Base-by-base conservation (phyloP, 2,329 filamentous ascomycete genomes). In the Hypoxylon sp. region DNA sequence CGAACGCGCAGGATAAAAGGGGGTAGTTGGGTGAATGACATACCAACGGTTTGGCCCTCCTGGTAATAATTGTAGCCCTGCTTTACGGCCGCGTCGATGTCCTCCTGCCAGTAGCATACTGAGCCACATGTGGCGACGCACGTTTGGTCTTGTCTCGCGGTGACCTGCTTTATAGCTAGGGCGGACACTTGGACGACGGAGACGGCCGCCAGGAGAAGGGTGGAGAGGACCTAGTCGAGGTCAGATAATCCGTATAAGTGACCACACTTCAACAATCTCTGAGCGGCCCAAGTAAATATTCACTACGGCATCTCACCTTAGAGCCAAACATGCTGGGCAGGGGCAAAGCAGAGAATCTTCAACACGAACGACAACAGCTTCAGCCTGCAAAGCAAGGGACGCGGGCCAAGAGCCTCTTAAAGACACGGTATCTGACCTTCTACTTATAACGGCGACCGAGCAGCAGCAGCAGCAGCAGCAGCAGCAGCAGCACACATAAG, bases 71-170 rank as follows among this genome's bases (percentile, higher is more conserved):
- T 63, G 74, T 80, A 81, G 14, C 80, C 81, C 69, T 79, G 76
- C 55, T 73, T 66, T 14, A 81, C 70, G 14, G 80, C 81, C 0
- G 72, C 75, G 44, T 77, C 74, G 48, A 82, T 78, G 54, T 79
- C 76, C 0, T 69, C 57, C 65, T 78, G 74, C 68, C 72, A 75
- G 69, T 82, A 82, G 75, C 81, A 82, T 7, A 78, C 71, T 7
- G 68, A 75, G 37, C 80, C 81, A 68, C 81, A 82, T 11, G 76
- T 79, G 56, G 77, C 79, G 59, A 75, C 79, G 63, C 81, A 82
- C 14, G 63, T 42, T 46, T 68, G 31, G 55, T 64, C 46, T 60
- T 69, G 49, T 49, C 66, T 63, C 31, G 58, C 13, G 30, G 35
- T 31, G 11, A 66, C 61, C 58, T 48, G 68, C 54, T 74, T 72